Evolutionary conservation across 805 yeast genomes (phyloP).

Genomic region (Wickerhamomyces strasburgensis): DNA sequence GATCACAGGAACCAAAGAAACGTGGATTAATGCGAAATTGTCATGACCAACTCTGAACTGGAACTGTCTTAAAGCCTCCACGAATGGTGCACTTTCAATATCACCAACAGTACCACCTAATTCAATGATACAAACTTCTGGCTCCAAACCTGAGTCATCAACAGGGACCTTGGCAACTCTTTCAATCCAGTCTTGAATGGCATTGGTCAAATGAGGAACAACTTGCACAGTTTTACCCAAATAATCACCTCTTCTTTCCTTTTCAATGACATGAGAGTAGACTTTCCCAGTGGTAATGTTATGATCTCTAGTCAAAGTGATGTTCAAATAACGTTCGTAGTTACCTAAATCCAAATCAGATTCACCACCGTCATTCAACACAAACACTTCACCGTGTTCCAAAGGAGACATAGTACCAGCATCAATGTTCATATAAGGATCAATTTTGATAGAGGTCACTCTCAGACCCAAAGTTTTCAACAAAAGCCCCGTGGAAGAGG

Average conservation of each 20-base stretch:
- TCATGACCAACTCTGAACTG: constrained; percentile 95
- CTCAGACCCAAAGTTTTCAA: constrained; percentile 90
- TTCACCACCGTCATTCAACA: constrained; percentile 97
- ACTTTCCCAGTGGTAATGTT: constrained; percentile 98
- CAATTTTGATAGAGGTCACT: constrained; percentile 96
- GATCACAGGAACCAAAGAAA: constrained; percentile 94
- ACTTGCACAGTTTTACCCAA: constrained; percentile 99
- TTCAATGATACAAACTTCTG: constrained; percentile 95
- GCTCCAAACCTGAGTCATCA: constrained; percentile 79
- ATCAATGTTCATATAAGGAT: constrained; percentile 98
- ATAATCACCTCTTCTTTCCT: constrained; percentile 94
- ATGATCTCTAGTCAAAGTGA: constrained; percentile 89
- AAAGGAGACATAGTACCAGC: constrained; percentile 99
- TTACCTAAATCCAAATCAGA: constrained; percentile 97
- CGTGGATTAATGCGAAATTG: constrained; percentile 93
- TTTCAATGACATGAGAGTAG: constrained; percentile 88
- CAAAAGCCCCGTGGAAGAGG: constrained; percentile 94
- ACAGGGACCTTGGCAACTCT: constrained; percentile 88
- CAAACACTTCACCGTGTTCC: constrained; percentile 99
- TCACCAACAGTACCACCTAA: constrained; percentile 99
- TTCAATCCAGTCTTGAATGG: constrained; percentile 98
- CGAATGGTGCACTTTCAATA: constrained; percentile 97
- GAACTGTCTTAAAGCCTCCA: constrained; percentile 97
- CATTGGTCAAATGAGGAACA: constrained; percentile 96
- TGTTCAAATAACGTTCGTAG: constrained; percentile 93